Evolutionary conservation across 805 yeast species (phyloP).

Genomic region (Cyberlindnera mycetangii): DNA sequence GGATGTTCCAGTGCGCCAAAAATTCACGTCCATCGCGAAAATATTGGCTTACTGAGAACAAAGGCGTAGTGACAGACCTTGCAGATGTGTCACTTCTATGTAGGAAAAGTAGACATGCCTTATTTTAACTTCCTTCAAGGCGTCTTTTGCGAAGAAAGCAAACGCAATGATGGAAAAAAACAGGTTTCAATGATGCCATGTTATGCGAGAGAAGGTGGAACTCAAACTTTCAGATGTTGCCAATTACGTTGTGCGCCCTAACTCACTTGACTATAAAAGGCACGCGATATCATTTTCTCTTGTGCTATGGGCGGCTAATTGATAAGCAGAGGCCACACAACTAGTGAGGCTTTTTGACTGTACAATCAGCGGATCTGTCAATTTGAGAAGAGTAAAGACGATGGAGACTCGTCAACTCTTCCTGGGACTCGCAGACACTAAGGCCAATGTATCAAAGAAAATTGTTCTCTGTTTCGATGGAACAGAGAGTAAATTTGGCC

Average conservation of each 20-base stretch:
- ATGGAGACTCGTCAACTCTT: background rate
- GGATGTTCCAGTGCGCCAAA: background rate
- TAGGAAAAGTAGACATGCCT: too few species aligned
- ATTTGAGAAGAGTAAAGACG: too few species aligned
- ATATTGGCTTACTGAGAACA: background rate
- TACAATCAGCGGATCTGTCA: too few species aligned
- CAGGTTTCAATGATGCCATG: background rate
- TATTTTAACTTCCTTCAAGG: too few species aligned
- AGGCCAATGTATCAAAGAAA: conserved; percentile 31
- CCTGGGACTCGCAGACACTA: background rate
- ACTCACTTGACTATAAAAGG: background rate
- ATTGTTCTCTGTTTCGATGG: conserved; percentile 62
- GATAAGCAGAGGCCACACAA: too few species aligned
- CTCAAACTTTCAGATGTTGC: too few species aligned
- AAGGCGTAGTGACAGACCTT: background rate
- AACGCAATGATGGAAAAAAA: too few species aligned
- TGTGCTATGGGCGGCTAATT: background rate
- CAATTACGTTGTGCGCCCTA: background rate
- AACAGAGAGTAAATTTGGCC: conserved; percentile 56
- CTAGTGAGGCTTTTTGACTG: too few species aligned
- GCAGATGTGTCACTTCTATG: too few species aligned
- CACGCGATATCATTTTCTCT: background rate
- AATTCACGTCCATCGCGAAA: background rate
- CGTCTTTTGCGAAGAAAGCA: background rate
- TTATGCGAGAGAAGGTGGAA: background rate